Percentiles rank a stretch among this genome's conserved stretches.
These are phyloP conservation scores for Rhodotorula graminis DNA, from an alignment of 768 basidiomycete genomes.

Conservation along the genomic window DNA sequence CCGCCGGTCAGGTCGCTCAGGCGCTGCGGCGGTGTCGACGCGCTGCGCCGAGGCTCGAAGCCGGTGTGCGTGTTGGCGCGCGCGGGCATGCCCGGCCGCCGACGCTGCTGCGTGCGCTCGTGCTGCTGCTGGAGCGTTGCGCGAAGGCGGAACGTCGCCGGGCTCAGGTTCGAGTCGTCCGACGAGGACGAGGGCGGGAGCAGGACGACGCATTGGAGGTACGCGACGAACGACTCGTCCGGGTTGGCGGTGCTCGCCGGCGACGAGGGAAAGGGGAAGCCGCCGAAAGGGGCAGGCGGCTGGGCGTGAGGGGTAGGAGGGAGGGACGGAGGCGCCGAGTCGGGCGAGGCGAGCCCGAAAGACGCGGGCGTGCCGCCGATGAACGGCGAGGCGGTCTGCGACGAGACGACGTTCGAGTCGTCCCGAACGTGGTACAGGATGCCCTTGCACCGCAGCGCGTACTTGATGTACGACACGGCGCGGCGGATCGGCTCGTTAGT, in stretches of 20 bases:
- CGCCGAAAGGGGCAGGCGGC: not conserved
- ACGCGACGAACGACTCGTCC: slow-evolving; percentile 18
- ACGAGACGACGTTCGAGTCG: not conserved
- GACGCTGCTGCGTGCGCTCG: not conserved
- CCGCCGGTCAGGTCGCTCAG: not conserved
- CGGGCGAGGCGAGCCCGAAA: not conserved
- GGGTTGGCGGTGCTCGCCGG: not conserved
- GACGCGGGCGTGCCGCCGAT: not conserved
- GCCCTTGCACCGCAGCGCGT: slow-evolving; percentile 44
- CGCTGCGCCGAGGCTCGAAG: not conserved
- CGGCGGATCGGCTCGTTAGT: slow-evolving; percentile 41
- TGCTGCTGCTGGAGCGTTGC: slow-evolving; percentile 9
- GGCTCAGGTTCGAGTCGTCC: not conserved
- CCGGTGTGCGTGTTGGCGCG: slow-evolving; percentile 4
- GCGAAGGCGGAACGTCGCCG: slow-evolving; percentile 18
- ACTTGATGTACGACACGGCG: slow-evolving; percentile 45
- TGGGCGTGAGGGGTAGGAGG: slow-evolving; percentile 21
- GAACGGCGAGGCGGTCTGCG: not conserved
- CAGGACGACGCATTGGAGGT: slow-evolving; percentile 33
- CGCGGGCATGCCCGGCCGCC: not conserved
- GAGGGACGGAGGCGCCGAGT: not conserved
- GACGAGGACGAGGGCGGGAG: not conserved
- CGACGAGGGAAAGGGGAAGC: slow-evolving; percentile 1
- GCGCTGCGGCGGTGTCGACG: slow-evolving; percentile 9
- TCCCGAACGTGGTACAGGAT: slow-evolving; percentile 44